Base-by-base conservation (phyloP, 345 rosid genomes). In the Boechera retrofracta region DNA sequence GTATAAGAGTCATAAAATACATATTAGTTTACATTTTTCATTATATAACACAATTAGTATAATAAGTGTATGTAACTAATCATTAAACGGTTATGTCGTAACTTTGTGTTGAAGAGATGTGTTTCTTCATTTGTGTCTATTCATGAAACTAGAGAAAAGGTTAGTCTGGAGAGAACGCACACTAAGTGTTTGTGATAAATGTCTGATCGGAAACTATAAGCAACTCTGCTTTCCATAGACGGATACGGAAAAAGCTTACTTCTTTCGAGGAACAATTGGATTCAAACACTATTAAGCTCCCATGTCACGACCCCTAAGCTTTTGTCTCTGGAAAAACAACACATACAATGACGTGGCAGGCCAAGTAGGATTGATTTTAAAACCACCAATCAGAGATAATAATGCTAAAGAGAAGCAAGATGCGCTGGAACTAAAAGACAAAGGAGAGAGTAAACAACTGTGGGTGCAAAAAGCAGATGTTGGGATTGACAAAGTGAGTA, bases 171-270 rank as follows among this genome's bases (percentile, higher is more conserved):
- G 74, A 42, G n/a, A 18, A 24, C 69, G 92, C 58, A 82, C 69
- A 39, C 81, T 64, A 84, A 53, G 69, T 81, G 82, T 72, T 84
- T 75, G 92, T 15, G 66, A 21, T 61, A 28, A 82, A 81, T 82
- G 89, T 69, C 85, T 39, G 81, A 84, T 84, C 82, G 21, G 68
- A 21, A 64, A 44, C 36, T 42, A 28, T 24, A 7, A 41, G 12
- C 35, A 28, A 63, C 21, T 63, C 67, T 63, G 67, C 53, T 13
- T 63, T 42, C 13, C 52, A 39, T 9, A 2, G 38, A 15, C 66
- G 48, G 66, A 39, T 21, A 39, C n/a, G 18, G 33, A n/a, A 21
- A 5, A 24, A 39, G 66, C 66, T 39, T 48, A 38, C 66, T 38
- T 61, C 32, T 21, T 21, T 21, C 21, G 21, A 21, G 21, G 36